Conservation (phyloP, 2,329 filamentous ascomycete species). For the Drechslerella dactyloides region DNA sequence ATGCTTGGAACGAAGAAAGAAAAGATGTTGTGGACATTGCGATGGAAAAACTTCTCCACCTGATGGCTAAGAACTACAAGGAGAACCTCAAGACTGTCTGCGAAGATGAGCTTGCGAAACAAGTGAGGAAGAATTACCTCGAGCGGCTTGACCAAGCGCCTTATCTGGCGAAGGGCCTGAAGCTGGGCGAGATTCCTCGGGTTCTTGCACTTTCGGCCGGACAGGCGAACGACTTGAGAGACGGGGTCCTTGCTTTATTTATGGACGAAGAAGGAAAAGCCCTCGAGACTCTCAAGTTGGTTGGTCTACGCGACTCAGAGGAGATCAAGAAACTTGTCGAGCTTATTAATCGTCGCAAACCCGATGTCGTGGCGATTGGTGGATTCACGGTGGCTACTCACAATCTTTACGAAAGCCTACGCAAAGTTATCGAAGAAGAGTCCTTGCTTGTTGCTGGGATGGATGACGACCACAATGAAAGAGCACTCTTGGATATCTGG, state of each 20-base stretch:
- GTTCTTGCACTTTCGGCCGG: slow-evolving; percentile 88
- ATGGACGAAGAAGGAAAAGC: slow-evolving; percentile 91
- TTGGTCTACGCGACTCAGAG: slow-evolving; percentile 74
- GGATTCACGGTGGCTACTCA: slow-evolving; percentile 88
- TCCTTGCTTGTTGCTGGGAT: slow-evolving; percentile 65
- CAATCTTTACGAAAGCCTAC: slow-evolving; percentile 79
- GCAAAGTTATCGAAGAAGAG: slow-evolving; percentile 77
- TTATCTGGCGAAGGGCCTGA: slow-evolving; percentile 91
- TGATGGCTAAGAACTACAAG: slow-evolving; percentile 91
- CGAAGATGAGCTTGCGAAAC: slow-evolving; percentile 86
- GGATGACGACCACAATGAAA: slow-evolving; percentile 69
- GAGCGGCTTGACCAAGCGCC: slow-evolving; percentile 93
- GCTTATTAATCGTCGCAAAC: slow-evolving; percentile 77
- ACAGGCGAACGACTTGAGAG: slow-evolving; percentile 73
- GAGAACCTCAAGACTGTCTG: slow-evolving; percentile 92
- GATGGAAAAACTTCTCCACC: slow-evolving; percentile 77
- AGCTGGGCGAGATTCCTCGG: slow-evolving; percentile 83
- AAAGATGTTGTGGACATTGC: slow-evolving; percentile 83
- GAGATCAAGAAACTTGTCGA: slow-evolving; percentile 76
- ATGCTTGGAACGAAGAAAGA: slow-evolving; percentile 90
- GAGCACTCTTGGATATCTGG: slow-evolving; percentile 82
- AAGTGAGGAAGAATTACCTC: slow-evolving; percentile 68
- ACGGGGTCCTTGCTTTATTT: slow-evolving; percentile 88
- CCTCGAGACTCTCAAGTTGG: slow-evolving; percentile 84
- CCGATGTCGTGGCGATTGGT: slow-evolving; percentile 87